Percentiles rank a stretch among this genome's conserved stretches.
Evolutionary conservation across 208 protist species (phyloP).

Genomic region (Polymyxa betae): DNA sequence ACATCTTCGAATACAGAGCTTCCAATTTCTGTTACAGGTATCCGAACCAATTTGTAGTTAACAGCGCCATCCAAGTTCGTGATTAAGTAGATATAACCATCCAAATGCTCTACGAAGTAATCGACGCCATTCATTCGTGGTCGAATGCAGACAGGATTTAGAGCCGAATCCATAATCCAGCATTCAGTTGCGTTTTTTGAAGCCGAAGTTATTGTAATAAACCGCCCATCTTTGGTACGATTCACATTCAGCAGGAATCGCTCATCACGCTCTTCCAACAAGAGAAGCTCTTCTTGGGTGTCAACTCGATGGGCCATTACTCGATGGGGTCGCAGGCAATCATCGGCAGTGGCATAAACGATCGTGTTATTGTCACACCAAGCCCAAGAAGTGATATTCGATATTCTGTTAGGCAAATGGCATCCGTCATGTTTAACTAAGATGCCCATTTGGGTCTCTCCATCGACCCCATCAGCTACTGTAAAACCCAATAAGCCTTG

Average conservation of each 20-base stretch:
- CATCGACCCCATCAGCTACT: too few relatives aligned
- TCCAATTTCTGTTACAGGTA: not conserved
- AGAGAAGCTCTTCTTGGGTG: not conserved
- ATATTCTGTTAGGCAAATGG: too few relatives aligned
- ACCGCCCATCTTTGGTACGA: conserved; percentile 10
- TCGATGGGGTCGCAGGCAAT: not conserved
- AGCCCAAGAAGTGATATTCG: not conserved
- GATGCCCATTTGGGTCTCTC: too few relatives aligned
- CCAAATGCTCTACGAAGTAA: conserved; percentile 47
- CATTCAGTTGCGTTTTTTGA: not conserved
- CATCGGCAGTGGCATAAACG: not conserved
- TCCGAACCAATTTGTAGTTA: conserved; percentile 13
- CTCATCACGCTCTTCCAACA: conserved; percentile 1
- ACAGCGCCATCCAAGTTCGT: not conserved
- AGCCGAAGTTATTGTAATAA: not conserved
- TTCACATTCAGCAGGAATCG: not conserved
- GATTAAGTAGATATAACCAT: conserved; percentile 30
- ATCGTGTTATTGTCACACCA: not conserved
- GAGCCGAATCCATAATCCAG: not conserved
- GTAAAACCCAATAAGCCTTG: too few relatives aligned
- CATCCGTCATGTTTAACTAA: too few relatives aligned
- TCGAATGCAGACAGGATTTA: not conserved
- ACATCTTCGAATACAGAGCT: not conserved
- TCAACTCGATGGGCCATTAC: not conserved
- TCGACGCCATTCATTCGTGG: not conserved